phyloP scores from a whole-genome alignment of 768 basidiomycete species.

The Trametes meyenii region DNA sequence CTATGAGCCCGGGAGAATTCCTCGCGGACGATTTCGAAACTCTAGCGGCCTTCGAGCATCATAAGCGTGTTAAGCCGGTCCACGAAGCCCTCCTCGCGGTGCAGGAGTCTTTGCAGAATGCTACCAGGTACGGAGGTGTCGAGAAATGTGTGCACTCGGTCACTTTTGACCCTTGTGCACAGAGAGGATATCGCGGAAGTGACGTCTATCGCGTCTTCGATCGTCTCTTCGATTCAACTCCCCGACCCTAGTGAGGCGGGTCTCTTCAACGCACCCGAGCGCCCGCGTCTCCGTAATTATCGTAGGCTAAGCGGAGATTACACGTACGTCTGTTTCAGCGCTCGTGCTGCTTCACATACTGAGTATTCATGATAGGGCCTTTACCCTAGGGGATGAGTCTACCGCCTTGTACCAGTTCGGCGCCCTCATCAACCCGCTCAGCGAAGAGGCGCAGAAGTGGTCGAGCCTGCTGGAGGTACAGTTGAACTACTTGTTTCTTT shows the following conservation, averaged over 20 bases:
- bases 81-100: slow-evolving; percentile 63
- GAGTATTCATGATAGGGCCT: slow-evolving; percentile 50
- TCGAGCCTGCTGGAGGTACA: slow-evolving; percentile 74
- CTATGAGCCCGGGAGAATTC: slow-evolving; percentile 64
- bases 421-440: slow-evolving; percentile 82
- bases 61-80: slow-evolving; percentile 70
- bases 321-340: slow-evolving; percentile 51
- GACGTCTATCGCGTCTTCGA: slow-evolving; percentile 66
- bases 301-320: slow-evolving; percentile 58
- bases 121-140: slow-evolving; percentile 1
- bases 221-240: slow-evolving; percentile 69
- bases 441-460: slow-evolving; percentile 86
- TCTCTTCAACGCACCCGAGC: slow-evolving; percentile 65
- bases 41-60: slow-evolving; percentile 74
- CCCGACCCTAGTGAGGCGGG: slow-evolving; percentile 76
- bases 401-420: slow-evolving; percentile 72
- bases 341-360: slow-evolving; percentile 5
- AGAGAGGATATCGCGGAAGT: slow-evolving; percentile 62
- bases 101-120: slow-evolving; percentile 18
- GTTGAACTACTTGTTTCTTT: too few relatives aligned
- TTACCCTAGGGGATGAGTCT: slow-evolving; percentile 66
- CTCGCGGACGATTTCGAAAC: slow-evolving; percentile 68
- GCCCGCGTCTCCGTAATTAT: slow-evolving; percentile 64
- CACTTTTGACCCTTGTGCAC: not conserved
- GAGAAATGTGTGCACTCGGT: not conserved